Evolutionary conservation across 2,329 filamentous ascomycete genomes (phyloP).

Genomic region (Pseudogymnoascus sp.): DNA sequence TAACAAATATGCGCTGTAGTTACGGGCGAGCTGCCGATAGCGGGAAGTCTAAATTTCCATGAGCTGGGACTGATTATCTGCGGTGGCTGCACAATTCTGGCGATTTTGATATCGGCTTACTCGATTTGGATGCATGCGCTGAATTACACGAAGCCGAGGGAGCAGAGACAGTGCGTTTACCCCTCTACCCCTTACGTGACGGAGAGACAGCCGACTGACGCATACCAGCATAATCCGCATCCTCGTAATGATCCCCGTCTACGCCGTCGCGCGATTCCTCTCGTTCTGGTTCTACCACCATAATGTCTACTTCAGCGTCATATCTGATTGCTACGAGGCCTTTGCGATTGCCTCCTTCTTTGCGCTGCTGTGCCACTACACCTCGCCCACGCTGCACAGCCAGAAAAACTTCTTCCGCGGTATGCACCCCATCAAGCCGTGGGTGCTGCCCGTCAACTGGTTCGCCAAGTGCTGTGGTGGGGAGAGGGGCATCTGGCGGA

Average conservation of each 20-base stretch:
- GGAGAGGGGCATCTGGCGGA: conserved; percentile 59
- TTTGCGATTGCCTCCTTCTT: conserved; percentile 86
- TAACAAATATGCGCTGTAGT: conserved; percentile 22
- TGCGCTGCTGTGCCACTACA: conserved; percentile 70
- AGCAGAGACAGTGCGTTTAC: conserved; percentile 45
- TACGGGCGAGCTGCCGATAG: conserved; percentile 37
- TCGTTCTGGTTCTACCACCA: conserved; percentile 67
- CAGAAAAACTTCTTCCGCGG: conserved; percentile 76
- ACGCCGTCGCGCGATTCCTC: conserved; percentile 65
- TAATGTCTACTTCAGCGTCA: conserved; percentile 71
- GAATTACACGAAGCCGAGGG: conserved; percentile 51
- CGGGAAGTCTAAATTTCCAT: conserved; percentile 45
- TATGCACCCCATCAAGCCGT: conserved; percentile 54
- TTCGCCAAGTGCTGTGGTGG: conserved; percentile 63
- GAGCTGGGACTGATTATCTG: conserved; percentile 44
- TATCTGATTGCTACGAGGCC: conserved; percentile 81
- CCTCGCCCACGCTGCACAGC: conserved; percentile 65
- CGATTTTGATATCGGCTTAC: conserved; percentile 45
- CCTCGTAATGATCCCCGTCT: conserved; percentile 79
- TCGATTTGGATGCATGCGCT: conserved; percentile 51
- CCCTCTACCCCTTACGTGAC: neutral
- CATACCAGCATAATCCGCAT: conserved; percentile 68
- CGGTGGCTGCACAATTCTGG: conserved; percentile 40
- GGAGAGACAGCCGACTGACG: conserved; percentile 11
- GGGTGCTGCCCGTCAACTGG: conserved; percentile 68